phyloP scores from a whole-genome alignment of 805 yeast species.

The Kregervanrija fluxuum region DNA sequence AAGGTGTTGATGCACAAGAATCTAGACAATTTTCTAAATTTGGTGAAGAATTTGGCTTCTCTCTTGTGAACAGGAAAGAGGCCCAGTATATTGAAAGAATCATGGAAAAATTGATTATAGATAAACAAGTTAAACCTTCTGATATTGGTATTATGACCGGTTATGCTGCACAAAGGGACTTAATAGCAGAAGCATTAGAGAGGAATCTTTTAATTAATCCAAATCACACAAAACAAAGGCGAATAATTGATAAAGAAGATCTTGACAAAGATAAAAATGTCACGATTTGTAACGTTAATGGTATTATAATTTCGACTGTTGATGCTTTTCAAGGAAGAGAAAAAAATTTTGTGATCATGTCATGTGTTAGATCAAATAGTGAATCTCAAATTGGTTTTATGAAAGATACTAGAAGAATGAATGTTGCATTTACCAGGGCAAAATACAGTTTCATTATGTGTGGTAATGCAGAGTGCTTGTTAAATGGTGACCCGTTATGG shows the following conservation, averaged over 20 bases:
- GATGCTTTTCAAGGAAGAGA: constrained; percentile 94
- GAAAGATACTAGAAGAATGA: constrained; percentile 53
- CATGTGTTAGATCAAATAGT: constrained; percentile 67
- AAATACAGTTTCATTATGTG: constrained; percentile 51
- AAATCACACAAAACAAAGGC: constrained; percentile 34
- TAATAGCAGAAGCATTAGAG: constrained; percentile 43
- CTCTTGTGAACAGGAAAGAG: constrained; percentile 53
- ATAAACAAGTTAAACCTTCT: constrained; percentile 40
- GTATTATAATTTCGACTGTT: constrained; percentile 49
- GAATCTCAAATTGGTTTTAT: constrained; percentile 54
- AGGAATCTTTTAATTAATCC: constrained; percentile 54
- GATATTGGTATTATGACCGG: constrained; percentile 67
- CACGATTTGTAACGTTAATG: constrained; percentile 40
- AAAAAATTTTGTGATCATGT: constrained; percentile 69
- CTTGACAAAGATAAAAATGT: constrained; percentile 33
- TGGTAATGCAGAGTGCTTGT: constrained; percentile 51
- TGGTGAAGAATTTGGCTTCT: constrained; percentile 41
- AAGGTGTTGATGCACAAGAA: constrained; percentile 37
- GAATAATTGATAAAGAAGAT: constrained; percentile 59
- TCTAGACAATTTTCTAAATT: constrained; percentile 37
- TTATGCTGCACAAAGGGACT: constrained; percentile 68
- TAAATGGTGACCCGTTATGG: constrained; percentile 43
- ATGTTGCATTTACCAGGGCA: constrained; percentile 70
- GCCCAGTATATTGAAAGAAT: constrained; percentile 39
- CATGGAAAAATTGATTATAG: constrained; percentile 43